A percentile compares a stretch with the other conserved stretches of the same genome.
Conservation (phyloP, 2,329 filamentous ascomycete species). For the Fusarium sp. region DNA sequence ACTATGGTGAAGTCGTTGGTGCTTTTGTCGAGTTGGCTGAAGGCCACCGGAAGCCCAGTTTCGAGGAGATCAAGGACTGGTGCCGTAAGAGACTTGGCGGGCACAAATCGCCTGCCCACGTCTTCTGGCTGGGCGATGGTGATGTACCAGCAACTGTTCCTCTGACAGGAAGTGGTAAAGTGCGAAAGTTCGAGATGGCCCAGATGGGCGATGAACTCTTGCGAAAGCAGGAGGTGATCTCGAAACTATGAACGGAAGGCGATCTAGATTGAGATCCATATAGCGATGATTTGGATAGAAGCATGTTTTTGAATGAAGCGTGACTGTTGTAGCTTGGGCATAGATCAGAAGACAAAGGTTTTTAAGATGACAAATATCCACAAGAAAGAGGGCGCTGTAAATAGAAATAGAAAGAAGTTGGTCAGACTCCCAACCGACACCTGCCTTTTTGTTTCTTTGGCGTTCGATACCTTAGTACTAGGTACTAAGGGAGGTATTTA, state of each 20-base stretch:
- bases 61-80: conserved; percentile 72
- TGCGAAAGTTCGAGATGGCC: conserved; percentile 75
- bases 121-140: conserved; percentile 81
- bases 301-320: conserved; percentile 9
- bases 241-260: conserved; percentile 57
- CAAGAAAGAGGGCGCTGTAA: neutral
- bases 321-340: neutral
- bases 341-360: neutral
- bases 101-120: conserved; percentile 77
- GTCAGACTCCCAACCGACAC: neutral
- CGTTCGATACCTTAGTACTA: neutral
- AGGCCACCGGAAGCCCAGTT: conserved; percentile 57
- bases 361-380: neutral
- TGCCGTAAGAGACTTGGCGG: conserved; percentile 71
- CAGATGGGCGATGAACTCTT: conserved; percentile 68
- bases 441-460: conserved; percentile 1
- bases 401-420: neutral
- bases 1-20: conserved; percentile 80
- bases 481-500: no score
- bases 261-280: neutral
- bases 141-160: conserved; percentile 69
- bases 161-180: conserved; percentile 79
- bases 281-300: neutral
- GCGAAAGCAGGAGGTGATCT: conserved; percentile 60
- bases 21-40: conserved; percentile 68